These are phyloP conservation scores for Cnidoscolus chayamansa DNA, from an alignment of 441 rosid species.

Conservation along the genomic window DNA sequence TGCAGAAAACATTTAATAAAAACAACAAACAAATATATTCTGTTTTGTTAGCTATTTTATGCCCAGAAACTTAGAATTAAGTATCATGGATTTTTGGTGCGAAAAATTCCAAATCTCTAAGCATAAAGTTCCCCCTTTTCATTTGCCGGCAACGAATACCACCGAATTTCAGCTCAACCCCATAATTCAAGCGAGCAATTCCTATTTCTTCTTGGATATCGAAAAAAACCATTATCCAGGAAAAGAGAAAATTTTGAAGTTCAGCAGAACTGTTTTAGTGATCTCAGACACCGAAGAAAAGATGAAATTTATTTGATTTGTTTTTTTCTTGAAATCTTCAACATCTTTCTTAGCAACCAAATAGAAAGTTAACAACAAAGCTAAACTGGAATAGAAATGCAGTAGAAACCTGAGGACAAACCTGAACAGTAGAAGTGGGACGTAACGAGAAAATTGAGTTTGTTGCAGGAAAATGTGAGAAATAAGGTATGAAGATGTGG, in stretches of 20 bases:
- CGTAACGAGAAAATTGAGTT: conserved; percentile 7
- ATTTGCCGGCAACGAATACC: too few relatives aligned
- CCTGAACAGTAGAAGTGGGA: neutral
- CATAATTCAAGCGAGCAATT: too few relatives aligned
- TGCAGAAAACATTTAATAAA: too few relatives aligned
- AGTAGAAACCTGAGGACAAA: conserved; percentile 1
- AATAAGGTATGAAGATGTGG: conserved; percentile 27
- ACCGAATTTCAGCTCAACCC: too few relatives aligned
- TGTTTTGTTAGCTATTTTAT: too few relatives aligned
- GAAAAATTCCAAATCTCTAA: too few relatives aligned
- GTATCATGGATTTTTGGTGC: too few relatives aligned
- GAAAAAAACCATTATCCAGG: neutral
- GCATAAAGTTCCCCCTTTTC: neutral
- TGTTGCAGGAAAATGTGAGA: conserved; percentile 22
- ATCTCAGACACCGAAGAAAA: neutral
- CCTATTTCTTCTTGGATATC: neutral
- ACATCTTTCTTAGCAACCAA: neutral
- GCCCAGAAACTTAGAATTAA: too few relatives aligned
- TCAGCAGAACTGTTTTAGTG: too few relatives aligned
- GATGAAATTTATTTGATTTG: neutral
- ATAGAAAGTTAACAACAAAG: neutral
- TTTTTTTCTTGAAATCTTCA: neutral
- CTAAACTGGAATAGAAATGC: too few relatives aligned
- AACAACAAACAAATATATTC: too few relatives aligned
- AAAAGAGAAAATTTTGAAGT: too few relatives aligned